phyloP scores from a whole-genome alignment of 306 rosid genomes.

The Clitoria ternatea region DNA sequence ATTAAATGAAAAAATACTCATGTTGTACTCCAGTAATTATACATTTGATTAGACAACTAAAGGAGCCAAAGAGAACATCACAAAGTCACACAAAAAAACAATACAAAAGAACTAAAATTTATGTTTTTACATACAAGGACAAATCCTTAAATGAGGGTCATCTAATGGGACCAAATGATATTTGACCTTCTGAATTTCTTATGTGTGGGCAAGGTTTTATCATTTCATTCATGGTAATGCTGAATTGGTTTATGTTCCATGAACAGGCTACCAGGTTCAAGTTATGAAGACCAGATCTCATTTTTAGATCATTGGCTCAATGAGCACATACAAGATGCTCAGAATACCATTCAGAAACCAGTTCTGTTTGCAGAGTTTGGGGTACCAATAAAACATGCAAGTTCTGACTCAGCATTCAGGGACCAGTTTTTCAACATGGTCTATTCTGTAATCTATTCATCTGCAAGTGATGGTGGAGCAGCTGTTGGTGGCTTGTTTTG shows the following conservation, averaged over 20 bases:
- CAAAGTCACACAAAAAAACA: too few species aligned
- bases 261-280: slow-evolving; percentile 57
- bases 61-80: too few species aligned
- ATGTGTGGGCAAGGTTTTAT: not conserved
- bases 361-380: slow-evolving; percentile 77
- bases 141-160: too few species aligned
- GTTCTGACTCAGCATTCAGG: slow-evolving; percentile 33
- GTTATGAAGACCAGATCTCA: slow-evolving; percentile 44
- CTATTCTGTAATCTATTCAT: slow-evolving; percentile 54
- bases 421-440: slow-evolving; percentile 52
- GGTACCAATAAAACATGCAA: slow-evolving; percentile 34
- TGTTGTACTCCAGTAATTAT: too few species aligned
- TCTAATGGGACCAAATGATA: too few species aligned
- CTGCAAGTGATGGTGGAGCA: slow-evolving; percentile 64
- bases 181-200: not conserved
- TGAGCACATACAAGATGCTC: slow-evolving; percentile 67
- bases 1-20: too few species aligned
- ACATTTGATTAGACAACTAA: too few species aligned
- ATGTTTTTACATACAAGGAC: too few species aligned
- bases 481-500: slow-evolving; percentile 74
- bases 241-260: not conserved
- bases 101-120: too few species aligned
- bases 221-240: not conserved
- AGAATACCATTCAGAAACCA: slow-evolving; percentile 61
- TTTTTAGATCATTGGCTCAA: slow-evolving; percentile 55